Evolutionary conservation across 805 yeast species (phyloP), one percentile per base, ranked within the genome.

Genomic region (Ogataea degrootiae): DNA sequence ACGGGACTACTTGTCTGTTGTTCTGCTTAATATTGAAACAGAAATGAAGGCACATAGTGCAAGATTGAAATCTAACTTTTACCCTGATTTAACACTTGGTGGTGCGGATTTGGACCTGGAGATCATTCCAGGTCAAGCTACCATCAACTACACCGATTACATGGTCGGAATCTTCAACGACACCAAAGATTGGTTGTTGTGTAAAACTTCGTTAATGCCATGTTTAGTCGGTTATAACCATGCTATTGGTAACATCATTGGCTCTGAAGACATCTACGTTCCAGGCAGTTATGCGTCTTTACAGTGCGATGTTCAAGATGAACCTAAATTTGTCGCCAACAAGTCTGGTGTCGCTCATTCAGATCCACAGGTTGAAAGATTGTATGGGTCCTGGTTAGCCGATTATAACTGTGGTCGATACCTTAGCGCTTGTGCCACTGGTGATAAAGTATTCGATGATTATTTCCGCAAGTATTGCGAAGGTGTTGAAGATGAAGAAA

Each of bases 151-250:
- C 62, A 76, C 85, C 34, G 71, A 83, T 36, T 85, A 80, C 53
- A 68, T 87, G 48, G 57, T 74, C 37, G 73, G 77, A 19, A 65
- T 83, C 6, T 83, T 83, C 4, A 65, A 70, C 22, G 67, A 66
- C 37, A 73, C 74, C 29, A 74, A 77, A 26, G 83, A 83, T 59
- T 83, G 83, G 77, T 61, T 82, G 31, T 86, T 82, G 41, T 74
- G 85, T 44, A 79, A 80, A 48, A 75, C 83, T 7, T 87, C 92
- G 0, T 63, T 85, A 45, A 77, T 88, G 7, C 94, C 96, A 1
- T 87, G 96, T 62, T 65, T 85, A 42, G 75, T 82, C 60, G 96
- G 95, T 1, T 85, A 85, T 60, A 76, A 76, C 34, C 72, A 76
- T 42, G 89, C 90, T 17, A 2, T 66, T 49, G 53, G 50, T 21